Conservation (phyloP, 495 filamentous ascomycete species). For the Lineolata rhizophorae region DNA sequence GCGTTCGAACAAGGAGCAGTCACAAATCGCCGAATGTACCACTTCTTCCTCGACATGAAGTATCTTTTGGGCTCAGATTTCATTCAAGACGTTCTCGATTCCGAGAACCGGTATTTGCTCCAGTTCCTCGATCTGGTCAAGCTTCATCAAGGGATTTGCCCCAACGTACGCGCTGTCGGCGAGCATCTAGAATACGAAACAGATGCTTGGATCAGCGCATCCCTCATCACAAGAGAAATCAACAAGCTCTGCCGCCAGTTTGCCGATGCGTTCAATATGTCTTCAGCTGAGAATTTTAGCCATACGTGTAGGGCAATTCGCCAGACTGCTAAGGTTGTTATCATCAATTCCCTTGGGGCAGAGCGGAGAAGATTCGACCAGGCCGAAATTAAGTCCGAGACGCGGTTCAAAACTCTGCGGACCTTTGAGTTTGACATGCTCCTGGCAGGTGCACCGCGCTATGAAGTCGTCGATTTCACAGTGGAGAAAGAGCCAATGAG, state of each 20-base stretch:
- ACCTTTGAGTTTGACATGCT: conserved; percentile 55
- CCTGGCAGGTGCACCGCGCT: conserved; percentile 7
- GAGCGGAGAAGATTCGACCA: conserved; percentile 72
- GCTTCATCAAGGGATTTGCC: conserved; percentile 88
- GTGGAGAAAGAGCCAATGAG: conserved; percentile 81
- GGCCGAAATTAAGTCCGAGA: conserved; percentile 69
- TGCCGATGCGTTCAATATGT: conserved; percentile 59
- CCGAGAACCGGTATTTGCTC: conserved; percentile 64
- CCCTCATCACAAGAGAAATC: conserved; percentile 82
- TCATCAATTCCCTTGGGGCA: conserved; percentile 69
- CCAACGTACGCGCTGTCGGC: conserved; percentile 72
- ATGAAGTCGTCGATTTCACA: conserved; percentile 62
- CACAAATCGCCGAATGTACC: conserved; percentile 83
- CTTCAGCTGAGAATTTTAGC: conserved; percentile 26
- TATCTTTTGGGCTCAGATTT: conserved; percentile 74
- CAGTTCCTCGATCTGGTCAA: conserved; percentile 94
- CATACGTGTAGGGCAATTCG: conserved; percentile 54
- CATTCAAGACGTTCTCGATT: conserved; percentile 61
- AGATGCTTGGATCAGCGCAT: conserved; percentile 92
- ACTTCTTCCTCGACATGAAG: conserved; percentile 85
- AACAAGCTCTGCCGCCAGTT: conserved; percentile 78
- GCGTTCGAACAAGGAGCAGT: conserved; percentile 85
- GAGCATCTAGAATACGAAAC: conserved; percentile 98
- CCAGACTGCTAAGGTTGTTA: conserved; percentile 49
- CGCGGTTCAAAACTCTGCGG: conserved; percentile 52